Conservation (phyloP, 805 yeast genomes). For the Lipomyces mesembrius region DNA sequence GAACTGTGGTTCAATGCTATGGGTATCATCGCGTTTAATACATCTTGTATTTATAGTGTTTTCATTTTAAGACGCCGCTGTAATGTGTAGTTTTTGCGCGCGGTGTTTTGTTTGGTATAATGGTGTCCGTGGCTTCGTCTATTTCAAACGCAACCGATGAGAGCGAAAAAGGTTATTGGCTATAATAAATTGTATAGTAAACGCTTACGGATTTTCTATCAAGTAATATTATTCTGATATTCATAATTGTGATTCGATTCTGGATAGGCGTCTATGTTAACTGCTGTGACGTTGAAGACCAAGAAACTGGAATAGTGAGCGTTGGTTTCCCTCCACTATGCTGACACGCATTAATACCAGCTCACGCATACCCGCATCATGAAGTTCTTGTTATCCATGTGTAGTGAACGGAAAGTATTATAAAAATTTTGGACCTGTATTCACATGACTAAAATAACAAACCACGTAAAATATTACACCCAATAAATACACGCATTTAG, state of each 20-base stretch:
- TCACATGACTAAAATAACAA: slow-evolving; percentile 8
- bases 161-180: background rate
- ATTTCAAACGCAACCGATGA: background rate
- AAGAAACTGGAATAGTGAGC: background rate
- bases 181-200: background rate
- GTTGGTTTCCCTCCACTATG: background rate
- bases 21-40: background rate
- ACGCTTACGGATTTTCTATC: background rate
- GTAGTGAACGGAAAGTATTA: background rate
- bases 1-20: background rate
- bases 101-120: background rate
- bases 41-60: background rate
- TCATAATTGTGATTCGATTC: background rate
- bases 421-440: background rate
- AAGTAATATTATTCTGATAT: background rate
- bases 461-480: slow-evolving; percentile 10
- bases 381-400: background rate
- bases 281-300: background rate
- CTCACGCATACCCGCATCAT: background rate
- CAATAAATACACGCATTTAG: slow-evolving; percentile 48
- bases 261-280: background rate
- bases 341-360: background rate
- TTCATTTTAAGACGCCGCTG: background rate
- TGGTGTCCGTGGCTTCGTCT: background rate
- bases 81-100: background rate